Conservation (phyloP, 495 filamentous ascomycete genomes). For the Aspergillus egyptiacus region DNA sequence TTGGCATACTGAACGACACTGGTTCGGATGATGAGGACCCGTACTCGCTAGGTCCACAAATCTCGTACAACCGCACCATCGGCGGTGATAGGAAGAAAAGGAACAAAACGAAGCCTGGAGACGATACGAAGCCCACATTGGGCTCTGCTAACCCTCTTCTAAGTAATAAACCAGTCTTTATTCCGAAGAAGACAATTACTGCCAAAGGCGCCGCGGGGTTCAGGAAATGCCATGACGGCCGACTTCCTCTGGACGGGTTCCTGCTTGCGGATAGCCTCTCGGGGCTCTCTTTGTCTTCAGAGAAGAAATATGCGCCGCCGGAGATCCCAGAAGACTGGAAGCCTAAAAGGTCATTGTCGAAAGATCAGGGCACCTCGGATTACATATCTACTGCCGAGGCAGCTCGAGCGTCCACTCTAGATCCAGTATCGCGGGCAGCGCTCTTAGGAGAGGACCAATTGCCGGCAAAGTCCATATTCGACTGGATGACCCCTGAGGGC, state of each 20-base stretch:
- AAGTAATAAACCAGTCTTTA: slow-evolving; percentile 65
- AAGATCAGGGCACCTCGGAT: slow-evolving; percentile 25
- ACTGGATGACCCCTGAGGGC: slow-evolving; percentile 78
- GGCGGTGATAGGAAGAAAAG: slow-evolving; percentile 85
- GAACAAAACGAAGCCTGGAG: slow-evolving; percentile 45
- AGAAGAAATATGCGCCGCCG: slow-evolving; percentile 67
- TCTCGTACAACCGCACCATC: slow-evolving; percentile 81
- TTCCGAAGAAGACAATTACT: slow-evolving; percentile 64
- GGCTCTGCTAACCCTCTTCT: slow-evolving; percentile 58
- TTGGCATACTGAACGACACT: slow-evolving; percentile 87
- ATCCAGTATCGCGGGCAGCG: slow-evolving; percentile 73
- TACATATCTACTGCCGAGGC: slow-evolving; percentile 70
- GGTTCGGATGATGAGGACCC: slow-evolving; percentile 97
- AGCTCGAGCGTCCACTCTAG: slow-evolving; percentile 66
- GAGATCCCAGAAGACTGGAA: slow-evolving; percentile 72
- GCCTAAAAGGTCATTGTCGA: slow-evolving; percentile 50
- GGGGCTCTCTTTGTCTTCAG: slow-evolving; percentile 43
- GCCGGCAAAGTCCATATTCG: slow-evolving; percentile 91
- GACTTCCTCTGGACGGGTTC: slow-evolving; percentile 81
- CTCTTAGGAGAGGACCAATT: slow-evolving; percentile 77
- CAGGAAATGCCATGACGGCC: slow-evolving; percentile 83
- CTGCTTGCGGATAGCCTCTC: slow-evolving; percentile 61
- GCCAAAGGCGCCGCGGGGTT: slow-evolving; percentile 52
- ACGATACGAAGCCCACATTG: slow-evolving; percentile 29
- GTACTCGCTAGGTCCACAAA: slow-evolving; percentile 84